A percentile compares a stretch with the other conserved stretches of the same genome.
phyloP scores from a whole-genome alignment of 805 yeast genomes.

The Helenozyma rhizophorensis region DNA sequence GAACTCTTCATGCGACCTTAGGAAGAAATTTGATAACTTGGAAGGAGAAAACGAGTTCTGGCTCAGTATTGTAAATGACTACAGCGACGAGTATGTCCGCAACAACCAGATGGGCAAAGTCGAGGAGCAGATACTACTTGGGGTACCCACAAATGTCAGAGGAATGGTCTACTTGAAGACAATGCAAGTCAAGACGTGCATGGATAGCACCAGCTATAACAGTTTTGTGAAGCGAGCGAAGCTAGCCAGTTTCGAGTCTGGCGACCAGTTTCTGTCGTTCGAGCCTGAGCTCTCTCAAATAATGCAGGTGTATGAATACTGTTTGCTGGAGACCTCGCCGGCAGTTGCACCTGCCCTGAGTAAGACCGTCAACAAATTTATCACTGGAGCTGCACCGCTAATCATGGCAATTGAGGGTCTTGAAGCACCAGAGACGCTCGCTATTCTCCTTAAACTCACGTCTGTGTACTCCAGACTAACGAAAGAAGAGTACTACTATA shows the following conservation, averaged over 20 bases:
- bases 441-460: constrained; percentile 30
- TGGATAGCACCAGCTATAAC: constrained; percentile 25
- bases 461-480: constrained; percentile 21
- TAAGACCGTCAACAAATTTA: constrained; percentile 15
- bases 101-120: constrained; percentile 6
- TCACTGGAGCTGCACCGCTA: constrained; percentile 18
- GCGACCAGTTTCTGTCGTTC: background rate
- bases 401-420: constrained; percentile 18
- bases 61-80: constrained; percentile 15
- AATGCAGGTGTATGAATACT: constrained; percentile 29
- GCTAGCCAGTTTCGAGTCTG: constrained; percentile 3
- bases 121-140: constrained; percentile 19
- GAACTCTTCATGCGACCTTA: constrained; percentile 6
- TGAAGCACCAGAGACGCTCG: constrained; percentile 25
- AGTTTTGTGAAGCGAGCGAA: constrained; percentile 26
- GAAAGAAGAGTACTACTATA: constrained; percentile 34
- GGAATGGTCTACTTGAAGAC: constrained; percentile 29
- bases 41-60: constrained; percentile 14
- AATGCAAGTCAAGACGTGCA: constrained; percentile 25
- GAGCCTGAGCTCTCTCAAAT: constrained; percentile 14
- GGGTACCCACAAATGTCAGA: constrained; percentile 29
- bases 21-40: constrained; percentile 1
- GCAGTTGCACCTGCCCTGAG: constrained; percentile 1
- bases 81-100: constrained; percentile 10
- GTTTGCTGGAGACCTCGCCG: constrained; percentile 21